Conservation (phyloP, 2,329 filamentous ascomycete species). For the Fusarium coicis region DNA sequence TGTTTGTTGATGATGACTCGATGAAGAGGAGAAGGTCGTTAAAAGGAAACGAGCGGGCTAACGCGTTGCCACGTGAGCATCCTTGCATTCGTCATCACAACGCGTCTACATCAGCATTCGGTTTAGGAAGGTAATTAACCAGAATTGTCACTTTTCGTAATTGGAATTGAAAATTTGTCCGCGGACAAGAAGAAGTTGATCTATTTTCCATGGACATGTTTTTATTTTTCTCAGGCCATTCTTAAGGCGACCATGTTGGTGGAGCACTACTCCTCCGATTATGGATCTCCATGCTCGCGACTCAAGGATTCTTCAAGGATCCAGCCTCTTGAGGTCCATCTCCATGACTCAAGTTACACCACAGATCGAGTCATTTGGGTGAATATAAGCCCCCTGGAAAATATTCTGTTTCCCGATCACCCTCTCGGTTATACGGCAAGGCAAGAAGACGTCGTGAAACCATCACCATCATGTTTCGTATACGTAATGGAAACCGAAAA, state of each 20-base stretch:
- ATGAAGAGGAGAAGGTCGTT: not conserved
- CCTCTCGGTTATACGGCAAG: not conserved
- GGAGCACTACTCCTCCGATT: not conserved
- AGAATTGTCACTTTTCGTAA: not conserved
- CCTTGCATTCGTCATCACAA: not conserved
- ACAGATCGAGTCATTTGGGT: not conserved
- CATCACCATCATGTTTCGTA: not conserved
- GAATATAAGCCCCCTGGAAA: not conserved
- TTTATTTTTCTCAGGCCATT: not conserved
- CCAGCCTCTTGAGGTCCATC: too few relatives aligned
- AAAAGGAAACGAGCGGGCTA: not conserved
- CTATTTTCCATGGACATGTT: not conserved
- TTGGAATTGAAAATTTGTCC: not conserved
- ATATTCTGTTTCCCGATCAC: not conserved
- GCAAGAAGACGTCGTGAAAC: not conserved
- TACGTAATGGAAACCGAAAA: not conserved
- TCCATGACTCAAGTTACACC: not conserved
- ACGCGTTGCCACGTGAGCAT: slow-evolving; percentile 18
- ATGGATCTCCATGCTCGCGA: not conserved
- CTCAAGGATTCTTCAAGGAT: too few relatives aligned
- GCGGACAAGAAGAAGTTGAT: not conserved
- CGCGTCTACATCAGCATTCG: not conserved
- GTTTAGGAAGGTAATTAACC: not conserved
- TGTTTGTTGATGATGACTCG: not conserved
- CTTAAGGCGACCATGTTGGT: not conserved